A percentile compares a stretch with the other conserved stretches of the same genome.
Evolutionary conservation across 768 basidiomycete species (phyloP).

Genomic region (Fistulinella prunicolor): DNA sequence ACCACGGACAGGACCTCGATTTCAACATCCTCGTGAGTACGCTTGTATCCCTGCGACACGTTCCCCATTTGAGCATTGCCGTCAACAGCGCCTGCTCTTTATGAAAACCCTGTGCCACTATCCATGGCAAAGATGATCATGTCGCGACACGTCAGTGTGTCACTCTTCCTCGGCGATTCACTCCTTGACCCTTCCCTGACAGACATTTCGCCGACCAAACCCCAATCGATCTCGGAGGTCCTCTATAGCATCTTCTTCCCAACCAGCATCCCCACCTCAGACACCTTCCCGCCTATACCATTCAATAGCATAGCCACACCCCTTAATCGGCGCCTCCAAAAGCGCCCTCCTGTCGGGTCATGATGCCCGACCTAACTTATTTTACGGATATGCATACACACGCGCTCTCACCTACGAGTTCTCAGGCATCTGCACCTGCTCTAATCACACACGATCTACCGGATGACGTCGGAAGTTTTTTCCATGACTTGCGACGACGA

Average conservation of each 20-base stretch:
- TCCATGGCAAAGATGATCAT: conserved; percentile 55
- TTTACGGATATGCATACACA: conserved; percentile 21
- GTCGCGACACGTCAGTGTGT: conserved; percentile 45
- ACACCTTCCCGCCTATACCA: conserved; percentile 34
- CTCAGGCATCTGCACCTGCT: conserved; percentile 19
- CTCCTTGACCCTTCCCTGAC: neutral
- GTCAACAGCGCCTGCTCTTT: conserved; percentile 40
- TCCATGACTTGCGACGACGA: conserved; percentile 26
- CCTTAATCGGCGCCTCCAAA: conserved; percentile 21
- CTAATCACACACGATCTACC: conserved; percentile 28
- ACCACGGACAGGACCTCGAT: conserved; percentile 22
- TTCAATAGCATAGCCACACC: conserved; percentile 29
- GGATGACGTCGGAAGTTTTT: conserved; percentile 9
- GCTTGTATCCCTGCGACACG: neutral
- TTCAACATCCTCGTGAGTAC: conserved; percentile 34
- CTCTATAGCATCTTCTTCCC: conserved; percentile 19
- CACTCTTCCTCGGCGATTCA: neutral
- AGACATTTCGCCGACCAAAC: conserved; percentile 36
- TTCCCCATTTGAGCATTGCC: neutral
- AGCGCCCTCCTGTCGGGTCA: conserved; percentile 8
- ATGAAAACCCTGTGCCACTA: conserved; percentile 41
- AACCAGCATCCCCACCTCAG: conserved; percentile 29
- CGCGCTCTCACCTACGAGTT: conserved; percentile 16
- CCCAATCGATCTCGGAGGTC: conserved; percentile 25
- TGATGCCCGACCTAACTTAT: conserved; percentile 27